Percentiles rank a stretch among this genome's conserved stretches.
Evolutionary conservation across 352 stramenopile species (phyloP).

Genomic region (Phytopythium litorale): DNA sequence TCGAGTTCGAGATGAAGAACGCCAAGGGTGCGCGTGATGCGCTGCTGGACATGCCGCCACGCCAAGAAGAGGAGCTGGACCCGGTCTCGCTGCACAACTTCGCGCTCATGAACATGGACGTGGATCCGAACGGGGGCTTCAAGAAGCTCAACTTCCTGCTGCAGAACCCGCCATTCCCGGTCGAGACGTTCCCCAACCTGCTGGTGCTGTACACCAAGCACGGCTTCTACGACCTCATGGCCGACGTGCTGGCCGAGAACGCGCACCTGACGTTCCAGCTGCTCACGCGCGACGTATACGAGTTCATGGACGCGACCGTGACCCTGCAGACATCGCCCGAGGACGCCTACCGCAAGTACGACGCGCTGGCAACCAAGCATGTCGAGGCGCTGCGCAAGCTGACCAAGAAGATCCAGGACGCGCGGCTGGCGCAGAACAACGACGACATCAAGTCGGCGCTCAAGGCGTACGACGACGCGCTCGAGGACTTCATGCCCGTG

Average conservation of each 20-base stretch:
- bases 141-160: slow-evolving; percentile 96
- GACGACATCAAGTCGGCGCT: slow-evolving; percentile 90
- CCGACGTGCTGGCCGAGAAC: slow-evolving; percentile 94
- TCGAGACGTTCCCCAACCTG: slow-evolving; percentile 95
- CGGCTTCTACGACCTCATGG: slow-evolving; percentile 93
- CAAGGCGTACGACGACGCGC: slow-evolving; percentile 92
- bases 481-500: slow-evolving; percentile 95
- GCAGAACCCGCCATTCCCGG: slow-evolving; percentile 91
- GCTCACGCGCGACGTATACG: slow-evolving; percentile 92
- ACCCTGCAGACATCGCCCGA: slow-evolving; percentile 93
- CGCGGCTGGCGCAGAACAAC: slow-evolving; percentile 87
- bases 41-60: slow-evolving; percentile 92
- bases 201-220: slow-evolving; percentile 95
- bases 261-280: slow-evolving; percentile 92
- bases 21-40: slow-evolving; percentile 78
- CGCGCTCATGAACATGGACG: slow-evolving; percentile 93
- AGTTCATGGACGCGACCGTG: slow-evolving; percentile 95
- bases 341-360: slow-evolving; percentile 92
- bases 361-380: slow-evolving; percentile 92
- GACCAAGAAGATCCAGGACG: slow-evolving; percentile 95
- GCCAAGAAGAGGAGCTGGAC: slow-evolving; percentile 92
- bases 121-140: slow-evolving; percentile 91
- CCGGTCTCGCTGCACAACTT: slow-evolving; percentile 88
- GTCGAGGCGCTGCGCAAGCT: slow-evolving; percentile 91
- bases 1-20: slow-evolving; percentile 95